phyloP scores from a whole-genome alignment of 768 basidiomycete genomes.

The Crucibulum laeve region DNA sequence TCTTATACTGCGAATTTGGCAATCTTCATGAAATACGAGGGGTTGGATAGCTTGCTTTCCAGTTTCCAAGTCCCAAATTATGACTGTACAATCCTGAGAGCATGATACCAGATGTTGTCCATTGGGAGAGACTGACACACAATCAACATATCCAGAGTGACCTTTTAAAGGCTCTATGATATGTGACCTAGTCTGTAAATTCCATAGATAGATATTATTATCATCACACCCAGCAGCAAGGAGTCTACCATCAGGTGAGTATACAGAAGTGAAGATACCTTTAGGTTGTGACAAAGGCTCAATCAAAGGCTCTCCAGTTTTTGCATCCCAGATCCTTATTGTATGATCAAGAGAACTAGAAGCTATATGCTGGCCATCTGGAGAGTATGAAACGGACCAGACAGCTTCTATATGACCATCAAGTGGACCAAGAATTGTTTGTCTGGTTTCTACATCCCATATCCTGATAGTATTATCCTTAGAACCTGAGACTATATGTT shows the following conservation, averaged over 20 bases:
- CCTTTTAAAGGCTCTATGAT: no score
- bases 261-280: not conserved
- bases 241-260: not conserved
- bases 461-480: slow-evolving; percentile 1
- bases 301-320: not conserved
- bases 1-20: no score
- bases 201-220: not conserved
- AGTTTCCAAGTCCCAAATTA: not conserved
- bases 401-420: not conserved
- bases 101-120: not conserved
- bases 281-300: not conserved
- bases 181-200: not conserved
- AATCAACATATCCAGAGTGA: not conserved
- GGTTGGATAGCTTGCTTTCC: no score
- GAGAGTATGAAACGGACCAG: not conserved
- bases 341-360: slow-evolving; percentile 3
- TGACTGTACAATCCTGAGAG: not conserved
- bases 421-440: not conserved
- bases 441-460: slow-evolving; percentile 1
- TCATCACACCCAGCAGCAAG: not conserved
- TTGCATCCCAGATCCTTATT: slow-evolving; percentile 3
- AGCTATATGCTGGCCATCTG: slow-evolving; percentile 4
- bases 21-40: no score
- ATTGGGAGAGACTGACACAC: not conserved
- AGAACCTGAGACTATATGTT: not conserved